Evolutionary conservation across 139 green algal species (phyloP).

Genomic region (Bryopsis sp.): DNA sequence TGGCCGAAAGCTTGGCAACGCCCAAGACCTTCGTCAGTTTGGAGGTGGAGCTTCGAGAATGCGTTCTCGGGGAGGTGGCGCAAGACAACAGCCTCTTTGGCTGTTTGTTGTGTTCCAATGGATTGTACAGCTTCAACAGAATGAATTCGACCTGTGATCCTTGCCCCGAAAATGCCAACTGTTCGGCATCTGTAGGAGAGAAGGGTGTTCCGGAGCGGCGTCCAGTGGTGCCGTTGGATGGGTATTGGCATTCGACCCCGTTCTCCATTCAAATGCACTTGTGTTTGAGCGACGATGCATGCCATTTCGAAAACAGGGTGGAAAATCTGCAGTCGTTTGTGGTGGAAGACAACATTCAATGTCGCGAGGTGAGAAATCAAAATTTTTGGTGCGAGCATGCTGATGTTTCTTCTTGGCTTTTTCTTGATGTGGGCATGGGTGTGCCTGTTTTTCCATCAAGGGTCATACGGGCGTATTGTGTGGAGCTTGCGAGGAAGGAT

Average conservation of each 20-base stretch:
- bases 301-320: neutral
- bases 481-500: constrained; percentile 3
- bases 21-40: neutral
- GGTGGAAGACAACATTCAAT: neutral
- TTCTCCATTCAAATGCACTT: constrained; percentile 7
- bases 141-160: neutral
- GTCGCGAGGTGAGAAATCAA: neutral
- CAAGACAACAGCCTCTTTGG: neutral
- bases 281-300: constrained; percentile 9
- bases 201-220: too few species aligned
- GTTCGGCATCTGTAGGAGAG: neutral
- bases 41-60: neutral
- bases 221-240: neutral
- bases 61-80: neutral
- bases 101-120: neutral
- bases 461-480: constrained; percentile 9
- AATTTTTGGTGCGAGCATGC: neutral
- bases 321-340: constrained; percentile 3
- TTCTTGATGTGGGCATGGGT: too few species aligned
- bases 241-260: constrained; percentile 16
- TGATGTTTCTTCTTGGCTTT: neutral
- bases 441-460: too few species aligned
- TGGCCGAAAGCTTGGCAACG: too few species aligned
- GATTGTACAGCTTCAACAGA: neutral
- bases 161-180: constrained; percentile 10